phyloP scores from a whole-genome alignment of 805 yeast species.

The Hemisphaericaspora nanyangensis region DNA sequence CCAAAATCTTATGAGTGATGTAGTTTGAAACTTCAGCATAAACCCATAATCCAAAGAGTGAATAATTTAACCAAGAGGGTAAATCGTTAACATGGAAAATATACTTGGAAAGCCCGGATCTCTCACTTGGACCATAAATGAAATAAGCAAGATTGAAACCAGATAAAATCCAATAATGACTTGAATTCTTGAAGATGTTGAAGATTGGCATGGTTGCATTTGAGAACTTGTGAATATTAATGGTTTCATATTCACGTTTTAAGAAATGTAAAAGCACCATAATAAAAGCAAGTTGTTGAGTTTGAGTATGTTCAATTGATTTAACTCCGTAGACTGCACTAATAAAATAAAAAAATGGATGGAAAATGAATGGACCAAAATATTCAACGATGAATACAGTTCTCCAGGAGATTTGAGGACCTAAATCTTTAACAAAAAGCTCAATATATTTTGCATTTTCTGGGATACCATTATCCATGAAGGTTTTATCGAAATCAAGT shows the following conservation, averaged over 20 bases:
- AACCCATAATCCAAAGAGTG: slow-evolving; percentile 44
- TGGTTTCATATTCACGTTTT: slow-evolving; percentile 87
- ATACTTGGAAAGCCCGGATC: slow-evolving; percentile 18
- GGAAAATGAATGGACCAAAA: slow-evolving; percentile 82
- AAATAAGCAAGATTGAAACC: slow-evolving; percentile 58
- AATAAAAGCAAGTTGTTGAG: slow-evolving; percentile 52
- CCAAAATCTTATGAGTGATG: slow-evolving; percentile 65
- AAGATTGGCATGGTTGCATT: slow-evolving; percentile 88
- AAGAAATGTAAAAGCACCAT: slow-evolving; percentile 70
- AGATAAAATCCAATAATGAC: slow-evolving; percentile 90
- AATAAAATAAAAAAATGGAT: slow-evolving; percentile 57
- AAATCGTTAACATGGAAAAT: slow-evolving; percentile 46
- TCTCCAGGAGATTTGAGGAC: slow-evolving; percentile 91
- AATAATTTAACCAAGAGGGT: slow-evolving; percentile 22
- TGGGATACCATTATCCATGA: slow-evolving; percentile 44
- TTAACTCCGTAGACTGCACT: slow-evolving; percentile 17
- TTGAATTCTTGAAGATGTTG: slow-evolving; percentile 82
- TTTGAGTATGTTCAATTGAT: slow-evolving; percentile 39
- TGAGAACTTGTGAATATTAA: slow-evolving; percentile 81
- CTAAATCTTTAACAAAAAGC: slow-evolving; percentile 78
- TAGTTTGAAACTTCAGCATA: slow-evolving; percentile 71
- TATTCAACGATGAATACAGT: slow-evolving; percentile 88
- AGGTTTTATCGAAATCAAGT: slow-evolving; percentile 37
- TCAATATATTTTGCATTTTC: slow-evolving; percentile 29
- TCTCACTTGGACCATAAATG: slow-evolving; percentile 31